Evolutionary conservation across 148 eudicot genomes (phyloP).

Genomic region (Diospyros lotus): DNA sequence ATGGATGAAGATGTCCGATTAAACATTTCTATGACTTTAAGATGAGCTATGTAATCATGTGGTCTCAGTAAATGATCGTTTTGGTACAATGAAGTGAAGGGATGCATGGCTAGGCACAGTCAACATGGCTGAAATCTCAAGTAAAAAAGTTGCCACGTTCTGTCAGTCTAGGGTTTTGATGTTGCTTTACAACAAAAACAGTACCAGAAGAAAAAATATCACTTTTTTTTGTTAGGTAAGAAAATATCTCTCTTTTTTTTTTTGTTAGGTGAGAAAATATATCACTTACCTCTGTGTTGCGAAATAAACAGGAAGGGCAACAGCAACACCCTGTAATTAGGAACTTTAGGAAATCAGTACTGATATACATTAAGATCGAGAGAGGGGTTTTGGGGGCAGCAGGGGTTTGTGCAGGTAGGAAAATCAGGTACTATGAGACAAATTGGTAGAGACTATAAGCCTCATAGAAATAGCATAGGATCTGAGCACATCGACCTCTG

Average conservation of each 20-base stretch:
- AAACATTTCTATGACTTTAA: not conserved
- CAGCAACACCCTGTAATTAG: conserved; percentile 84
- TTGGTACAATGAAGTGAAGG: conserved; percentile 1
- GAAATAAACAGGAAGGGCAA: conserved; percentile 98
- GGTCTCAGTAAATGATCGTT: not conserved
- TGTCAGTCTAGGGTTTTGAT: not conserved
- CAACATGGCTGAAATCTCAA: not conserved
- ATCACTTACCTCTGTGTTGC: conserved; percentile 76
- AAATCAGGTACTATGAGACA: not conserved
- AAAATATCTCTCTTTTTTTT: no score
- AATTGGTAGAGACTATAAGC: not conserved
- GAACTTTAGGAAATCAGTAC: conserved; percentile 6
- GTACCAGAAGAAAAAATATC: not conserved
- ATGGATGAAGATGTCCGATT: not conserved
- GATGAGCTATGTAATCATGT: not conserved
- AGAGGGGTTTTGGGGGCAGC: not conserved
- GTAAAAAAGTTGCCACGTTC: conserved; percentile 1
- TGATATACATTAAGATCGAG: not conserved
- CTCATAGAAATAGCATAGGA: not conserved
- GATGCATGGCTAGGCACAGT: not conserved
- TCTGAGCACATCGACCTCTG: conserved; percentile 57
- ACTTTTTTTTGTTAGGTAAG: not conserved
- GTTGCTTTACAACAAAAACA: not conserved
- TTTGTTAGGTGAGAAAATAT: no score
- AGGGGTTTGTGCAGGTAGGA: no score